Evolutionary conservation across 129 eudicot species (phyloP).

Genomic region (Flaveria brownii): DNA sequence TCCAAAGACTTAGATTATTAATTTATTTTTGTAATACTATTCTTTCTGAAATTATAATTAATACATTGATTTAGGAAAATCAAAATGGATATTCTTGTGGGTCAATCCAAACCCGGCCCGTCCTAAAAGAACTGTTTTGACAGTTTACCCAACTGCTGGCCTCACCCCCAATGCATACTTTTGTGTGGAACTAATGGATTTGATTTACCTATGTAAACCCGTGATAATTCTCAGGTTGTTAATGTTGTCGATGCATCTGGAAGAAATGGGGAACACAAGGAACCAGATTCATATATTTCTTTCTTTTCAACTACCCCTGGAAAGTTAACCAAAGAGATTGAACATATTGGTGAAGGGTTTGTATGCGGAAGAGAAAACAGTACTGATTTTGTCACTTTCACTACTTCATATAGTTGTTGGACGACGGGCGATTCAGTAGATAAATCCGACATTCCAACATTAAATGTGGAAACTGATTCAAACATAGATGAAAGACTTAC

Average conservation of each 20-base stretch:
- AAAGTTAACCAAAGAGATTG: slow-evolving; percentile 65
- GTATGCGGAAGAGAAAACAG: slow-evolving; percentile 70
- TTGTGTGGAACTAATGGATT: slow-evolving; percentile 10
- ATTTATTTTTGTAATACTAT: background rate
- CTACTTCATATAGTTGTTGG: slow-evolving; percentile 73
- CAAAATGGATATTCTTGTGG: background rate
- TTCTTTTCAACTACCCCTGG: slow-evolving; percentile 89
- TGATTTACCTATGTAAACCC: slow-evolving; percentile 13
- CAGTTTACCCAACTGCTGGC: background rate
- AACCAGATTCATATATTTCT: slow-evolving; percentile 63
- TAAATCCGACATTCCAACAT: slow-evolving; percentile 73
- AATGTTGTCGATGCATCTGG: slow-evolving; percentile 86
- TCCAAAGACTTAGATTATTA: background rate
- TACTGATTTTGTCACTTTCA: slow-evolving; percentile 80
- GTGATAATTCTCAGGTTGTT: slow-evolving; percentile 63
- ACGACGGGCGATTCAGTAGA: slow-evolving; percentile 41
- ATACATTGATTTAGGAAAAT: background rate
- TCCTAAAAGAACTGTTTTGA: background rate
- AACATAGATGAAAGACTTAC: slow-evolving; percentile 56
- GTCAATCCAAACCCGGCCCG: background rate
- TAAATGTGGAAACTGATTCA: slow-evolving; percentile 52
- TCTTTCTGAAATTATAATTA: background rate
- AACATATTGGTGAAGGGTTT: slow-evolving; percentile 71
- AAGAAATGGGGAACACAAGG: slow-evolving; percentile 40
- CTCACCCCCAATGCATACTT: background rate